Evolutionary conservation across 177 flowering plant species (phyloP), one percentile per base, ranked within the genome.

Genomic region (Vitis hybrid): DNA sequence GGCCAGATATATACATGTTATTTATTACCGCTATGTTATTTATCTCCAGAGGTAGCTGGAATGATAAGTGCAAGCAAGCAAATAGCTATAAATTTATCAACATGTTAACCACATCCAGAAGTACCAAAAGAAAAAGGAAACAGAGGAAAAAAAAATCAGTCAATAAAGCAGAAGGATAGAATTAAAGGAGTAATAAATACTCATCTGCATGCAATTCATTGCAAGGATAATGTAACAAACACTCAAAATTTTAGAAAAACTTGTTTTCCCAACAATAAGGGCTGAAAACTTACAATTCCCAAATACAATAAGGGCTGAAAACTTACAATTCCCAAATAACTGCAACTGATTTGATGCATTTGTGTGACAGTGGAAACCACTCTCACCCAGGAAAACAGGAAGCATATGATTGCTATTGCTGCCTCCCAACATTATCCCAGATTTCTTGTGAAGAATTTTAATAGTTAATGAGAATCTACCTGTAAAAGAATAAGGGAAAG

Each of bases 271-370:
- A 51, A 2, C 12, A 52, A 39, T 8, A 3, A 14, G 48, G 22
- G 48, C 34, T 56, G 15, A 59, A 20, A 63, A 69, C 20, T 20
- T 20, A 20, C 20, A 20, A 20, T 20, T 20, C 20, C 20, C 20
- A 20, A 20, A 20, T 20, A 20, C 20, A 20, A 20, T 20, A 20
- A 20, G 20, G 20, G 20, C 20, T 20, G 20, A 20, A 20, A 20
- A 20, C 82, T 79, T 52, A 81, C 84, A 39, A 50, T 72, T 81
- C 51, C 82, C 80, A 76, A 81, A 74, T 61, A 81, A 67, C 73
- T 81, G 80, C 65, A 81, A 69, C 73, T 79, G 84, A 69, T 72
- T 74, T 29, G 84, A 71, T 48, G 80, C 50, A 70, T 68, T 77
- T 4, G 74, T 63, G 57, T 70, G 82, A 70, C 63, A 81, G 2